Evolutionary conservation across 768 basidiomycete species (phyloP), one percentile per base, ranked within the genome.

Genomic region (Chalciporus pseudorubinellus): DNA sequence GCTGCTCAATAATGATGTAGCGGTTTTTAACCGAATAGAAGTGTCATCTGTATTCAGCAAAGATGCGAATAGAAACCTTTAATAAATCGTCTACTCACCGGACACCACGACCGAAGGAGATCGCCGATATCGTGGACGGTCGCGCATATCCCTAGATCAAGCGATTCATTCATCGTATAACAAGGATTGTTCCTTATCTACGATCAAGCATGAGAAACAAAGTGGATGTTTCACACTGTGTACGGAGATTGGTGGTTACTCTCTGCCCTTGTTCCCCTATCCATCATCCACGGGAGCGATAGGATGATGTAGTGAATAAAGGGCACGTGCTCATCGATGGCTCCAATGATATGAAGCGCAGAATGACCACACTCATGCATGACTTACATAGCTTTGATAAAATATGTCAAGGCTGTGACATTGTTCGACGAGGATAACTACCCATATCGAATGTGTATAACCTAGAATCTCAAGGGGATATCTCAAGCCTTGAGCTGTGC

Each of bases 211-310:
- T 51, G 59, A 56, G 48, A 60, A 61, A 56, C 50, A 56, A 19
- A 10, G 1, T 0, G 0, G 16, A 42, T 46, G 57, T 56, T 66
- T 64, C 63, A 61, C 57, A 49, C 28, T 44, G 18, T 44, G 46
- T 39, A 51, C 52, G 40, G 31, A 55, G 38, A 22, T 46, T 9
- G 38, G 65, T 51, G 21, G 14, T 82, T 58, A 53, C 77, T 87
- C 72, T 88, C 56, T 83, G 85, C 87, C 86, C 80, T 82, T 60
- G 85, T 89, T 89, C 86, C 87, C 87, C 87, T 88, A 84, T 62
- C 84, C 85, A 75, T 67, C 78, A 75, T 67, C 79, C 79, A 81
- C 56, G 51, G 44, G 61, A 64, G 39, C 3, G 51, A 61, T 67
- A 64, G 75, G 79, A 77, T 79, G 80, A 74, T 67, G 85, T 85